Conservation (phyloP, 176 grass and related monocot genomes). For the Hordeum vulgare region DNA sequence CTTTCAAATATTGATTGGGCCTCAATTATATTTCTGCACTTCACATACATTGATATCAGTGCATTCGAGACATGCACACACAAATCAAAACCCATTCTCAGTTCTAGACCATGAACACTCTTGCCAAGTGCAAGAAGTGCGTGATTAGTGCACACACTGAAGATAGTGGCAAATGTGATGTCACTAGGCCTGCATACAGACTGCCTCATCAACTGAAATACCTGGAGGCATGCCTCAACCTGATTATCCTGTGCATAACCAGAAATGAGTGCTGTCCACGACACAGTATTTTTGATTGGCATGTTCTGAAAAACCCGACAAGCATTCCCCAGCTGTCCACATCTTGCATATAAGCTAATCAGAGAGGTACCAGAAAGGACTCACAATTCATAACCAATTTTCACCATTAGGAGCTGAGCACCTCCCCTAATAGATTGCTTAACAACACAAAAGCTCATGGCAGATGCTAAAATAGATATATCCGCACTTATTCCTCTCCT, state of each 20-base stretch:
- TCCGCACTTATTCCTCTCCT: conserved; percentile 16
- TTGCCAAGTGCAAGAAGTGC: conserved; percentile 50
- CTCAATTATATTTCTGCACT: conserved; percentile 31
- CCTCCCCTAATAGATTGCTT: conserved; percentile 1
- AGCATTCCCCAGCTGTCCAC: conserved; percentile 24
- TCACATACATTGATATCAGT: conserved; percentile 44
- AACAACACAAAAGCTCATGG: conserved; percentile 30
- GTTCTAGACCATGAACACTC: conserved; percentile 44
- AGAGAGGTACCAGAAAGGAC: conserved; percentile 33
- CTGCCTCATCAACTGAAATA: conserved; percentile 41
- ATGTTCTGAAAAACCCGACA: conserved; percentile 34
- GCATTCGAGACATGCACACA: conserved; percentile 53
- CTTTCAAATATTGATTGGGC: conserved; percentile 28
- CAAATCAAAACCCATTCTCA: conserved; percentile 48
- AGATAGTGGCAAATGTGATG: conserved; percentile 49
- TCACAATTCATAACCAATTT: conserved; percentile 32
- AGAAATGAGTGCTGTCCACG: conserved; percentile 59
- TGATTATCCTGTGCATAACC: conserved; percentile 35
- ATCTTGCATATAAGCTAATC: conserved; percentile 53
- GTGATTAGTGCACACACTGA: conserved; percentile 38
- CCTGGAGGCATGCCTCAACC: conserved; percentile 29
- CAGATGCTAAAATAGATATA: conserved; percentile 38
- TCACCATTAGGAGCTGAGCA: conserved; percentile 38
- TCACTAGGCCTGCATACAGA: conserved; percentile 49
- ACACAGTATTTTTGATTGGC: conserved; percentile 40